Evolutionary conservation across 2,329 filamentous ascomycete species (phyloP), one percentile per base, ranked within the genome.

Genomic region (Clarireedia homoeocarpa): DNA sequence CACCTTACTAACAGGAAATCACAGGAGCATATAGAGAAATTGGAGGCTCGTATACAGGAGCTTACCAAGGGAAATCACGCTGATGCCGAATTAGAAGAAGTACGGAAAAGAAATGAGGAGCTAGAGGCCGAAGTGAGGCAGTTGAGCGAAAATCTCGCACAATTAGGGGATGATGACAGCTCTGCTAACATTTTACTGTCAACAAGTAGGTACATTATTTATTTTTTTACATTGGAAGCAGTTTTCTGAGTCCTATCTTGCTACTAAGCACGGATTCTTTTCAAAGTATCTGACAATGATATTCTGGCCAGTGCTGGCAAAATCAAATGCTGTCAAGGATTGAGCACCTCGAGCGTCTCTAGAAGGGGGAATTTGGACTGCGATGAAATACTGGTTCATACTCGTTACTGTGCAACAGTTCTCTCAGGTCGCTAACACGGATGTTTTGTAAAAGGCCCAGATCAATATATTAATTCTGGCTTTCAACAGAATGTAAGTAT

Each of bases 41-140:
- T 95, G 51, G 88, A 95, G 73, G 77, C 77, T 59, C 82, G 87
- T 63, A 85, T 95, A 59, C 80, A 84, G 55, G 87, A 92, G 61
- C 79, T 95, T 61, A 75, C 77, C 61, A 74, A 72, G 67, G 71
- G 71, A 56, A 73, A 77, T 50, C 73, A 69, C 65, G 72, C 75
- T 60, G 75, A 74, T n/a, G 71, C 80, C 56, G 17, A 53, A 45
- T 27, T 56, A 17, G 77, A 79, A 64, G 74, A 77, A 45, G 70
- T 82, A 46, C 68, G 79, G 47, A 73, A 73, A 61, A 74, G 74
- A 59, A 82, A 82, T 68, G 75, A 75, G 63, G 73, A 72, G 36
- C 74, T 83, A 49, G 78, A 83, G 66, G 73, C 77, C 27, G 78
- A 83, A 69, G 67, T 82, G 38, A 61, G 51, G 40, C 48, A 51